Evolutionary conservation across 2,329 filamentous ascomycete species (phyloP).

Genomic region (Verticillium klebahnii): DNA sequence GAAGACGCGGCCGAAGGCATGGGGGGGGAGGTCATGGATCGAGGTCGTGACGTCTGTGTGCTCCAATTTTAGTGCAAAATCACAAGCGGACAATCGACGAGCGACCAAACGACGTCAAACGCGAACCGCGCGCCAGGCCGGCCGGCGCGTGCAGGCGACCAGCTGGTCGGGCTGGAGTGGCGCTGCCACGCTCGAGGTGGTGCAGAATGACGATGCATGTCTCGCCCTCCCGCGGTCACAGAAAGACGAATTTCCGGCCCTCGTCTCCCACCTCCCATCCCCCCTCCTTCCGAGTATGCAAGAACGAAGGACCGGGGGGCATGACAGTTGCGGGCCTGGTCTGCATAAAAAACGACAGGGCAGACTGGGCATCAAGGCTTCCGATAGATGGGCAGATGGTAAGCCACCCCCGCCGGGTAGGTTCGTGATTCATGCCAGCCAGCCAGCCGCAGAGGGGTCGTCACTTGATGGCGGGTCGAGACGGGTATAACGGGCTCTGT

Average conservation of each 20-base stretch:
- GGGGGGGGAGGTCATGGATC: neutral
- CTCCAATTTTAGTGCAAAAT: neutral
- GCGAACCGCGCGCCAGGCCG: neutral
- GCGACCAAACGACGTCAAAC: neutral
- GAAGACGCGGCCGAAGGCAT: neutral
- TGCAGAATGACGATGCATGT: neutral
- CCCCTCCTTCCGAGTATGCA: no score
- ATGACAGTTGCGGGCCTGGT: neutral
- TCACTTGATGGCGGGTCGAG: neutral
- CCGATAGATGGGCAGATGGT: neutral
- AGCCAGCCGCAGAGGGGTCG: neutral
- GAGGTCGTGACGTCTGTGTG: neutral
- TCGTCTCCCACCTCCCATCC: neutral
- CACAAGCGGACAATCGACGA: neutral
- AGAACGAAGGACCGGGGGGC: neutral
- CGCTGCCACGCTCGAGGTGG: neutral
- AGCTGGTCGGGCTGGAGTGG: neutral
- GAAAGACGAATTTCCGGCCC: neutral
- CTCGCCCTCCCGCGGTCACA: neutral
- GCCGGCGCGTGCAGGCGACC: neutral
- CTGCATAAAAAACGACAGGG: neutral
- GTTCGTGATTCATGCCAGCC: neutral
- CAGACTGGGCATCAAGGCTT: neutral
- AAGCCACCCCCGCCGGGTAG: neutral
- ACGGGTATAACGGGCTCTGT: neutral